Base-by-base conservation (phyloP, 139 green algal species). In the Limnomonas spitsbergensis region DNA sequence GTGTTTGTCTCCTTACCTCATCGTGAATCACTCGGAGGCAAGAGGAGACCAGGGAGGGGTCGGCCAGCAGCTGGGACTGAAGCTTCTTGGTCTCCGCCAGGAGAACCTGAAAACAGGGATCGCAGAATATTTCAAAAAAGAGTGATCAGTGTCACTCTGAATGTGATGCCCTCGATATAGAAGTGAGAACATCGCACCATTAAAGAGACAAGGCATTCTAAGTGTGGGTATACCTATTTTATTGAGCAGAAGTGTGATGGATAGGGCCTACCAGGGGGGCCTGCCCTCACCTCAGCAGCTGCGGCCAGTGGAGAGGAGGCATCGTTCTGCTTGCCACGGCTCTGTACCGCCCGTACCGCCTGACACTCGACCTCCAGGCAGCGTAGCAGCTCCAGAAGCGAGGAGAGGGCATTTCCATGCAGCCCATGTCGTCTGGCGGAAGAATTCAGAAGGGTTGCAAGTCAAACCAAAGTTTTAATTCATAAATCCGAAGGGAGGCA, bases 321-420 rank as follows among this genome's bases (percentile, higher is more conserved):
- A n/a, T n/a, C n/a, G n/a, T n/a, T n/a, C n/a, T n/a, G n/a, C n/a
- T n/a, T n/a, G n/a, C n/a, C n/a, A n/a, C n/a, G n/a, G n/a, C n/a
- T n/a, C n/a, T n/a, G n/a, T n/a, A n/a, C 35, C 31, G 37, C 26
- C 32, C 29, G 34, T 24, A 53, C 69, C 20, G 69, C 69, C 9
- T 14, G 35, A 34, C 69, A 75, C 69, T 75, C 69, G 7, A 53
- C 69, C 24, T 75, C 32, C 7, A 75, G 69, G 9, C 31, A 40
- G 7, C 7, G 9, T 34, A 75, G 20, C 35, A 75, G 35, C 7
- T 75, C 7, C n/a, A n/a, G 31, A 20, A 75, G 69, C 35, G 34
- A 7, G 7, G 37, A n/a, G 24, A 75, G 7, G 69, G 35, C 34
- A 34, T 75, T 52, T 29, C 69, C 69, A 52, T 40, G 31, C 31